Base-by-base conservation (phyloP, 441 rosid genomes). In the Euphorbia schlechtendalii region DNA sequence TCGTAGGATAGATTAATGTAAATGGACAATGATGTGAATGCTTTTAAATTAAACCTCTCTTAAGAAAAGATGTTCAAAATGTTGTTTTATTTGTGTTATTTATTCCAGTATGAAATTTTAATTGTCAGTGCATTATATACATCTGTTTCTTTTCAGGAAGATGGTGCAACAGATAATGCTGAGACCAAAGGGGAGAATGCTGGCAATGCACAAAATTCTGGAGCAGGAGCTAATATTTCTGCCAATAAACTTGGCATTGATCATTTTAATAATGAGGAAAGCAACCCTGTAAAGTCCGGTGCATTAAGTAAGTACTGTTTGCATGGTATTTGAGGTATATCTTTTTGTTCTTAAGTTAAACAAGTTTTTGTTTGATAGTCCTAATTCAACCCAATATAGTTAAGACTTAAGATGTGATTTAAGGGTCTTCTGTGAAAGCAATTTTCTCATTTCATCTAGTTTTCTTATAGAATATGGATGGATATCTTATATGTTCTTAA, bases 261-360 rank as follows among this genome's bases (percentile, higher is more conserved):
- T 77, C 77, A 62, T 71, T 93, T 93, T 78, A 79, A 77, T 56
- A 73, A 76, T 64, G 83, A 78, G 70, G 94, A 88, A 71, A 70
- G 73, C 70, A 78, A 84, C 77, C 95, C 90, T 59, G 70, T 76
- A 64, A 88, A 84, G 83, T 77, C 95, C 63, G 83, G 83, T 76
- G 97, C 99, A 18, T 67, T 90, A 84, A 75, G 97, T 90, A 79
- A 75, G 97, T 77, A 6, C 38, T 56, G 21, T 27, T 65, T 52
- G 20, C 40, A 40, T 18, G 60, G 64, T 24, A 18, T 27, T 45
- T 46, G 34, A 25, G 64, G 24, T 64, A 28, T 38, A 20, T 25
- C 45, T 24, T 15, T 32, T 22, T 36, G 13, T 24, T 40, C 53
- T 1, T 12, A 17, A 57, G 36, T n/a, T 41, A 34, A 38, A 12